Evolutionary conservation across 129 eudicot genomes (phyloP).

Genomic region (Tagetes erecta): DNA sequence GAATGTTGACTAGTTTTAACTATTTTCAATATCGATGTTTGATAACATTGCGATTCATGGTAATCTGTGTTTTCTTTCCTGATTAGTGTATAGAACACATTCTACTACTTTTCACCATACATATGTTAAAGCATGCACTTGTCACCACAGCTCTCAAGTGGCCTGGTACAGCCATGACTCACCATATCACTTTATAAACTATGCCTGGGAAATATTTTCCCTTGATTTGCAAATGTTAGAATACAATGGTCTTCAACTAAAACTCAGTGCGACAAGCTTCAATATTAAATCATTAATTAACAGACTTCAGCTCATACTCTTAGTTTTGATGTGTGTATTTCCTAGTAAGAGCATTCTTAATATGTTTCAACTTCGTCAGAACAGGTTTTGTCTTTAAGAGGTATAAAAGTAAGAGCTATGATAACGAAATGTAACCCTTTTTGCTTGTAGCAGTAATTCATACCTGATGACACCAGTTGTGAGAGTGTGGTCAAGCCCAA

Average conservation of each 20-base stretch:
- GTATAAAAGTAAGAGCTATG: slow-evolving; percentile 1
- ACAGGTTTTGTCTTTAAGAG: slow-evolving; percentile 1
- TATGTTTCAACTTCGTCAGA: neutral
- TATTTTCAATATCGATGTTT: neutral
- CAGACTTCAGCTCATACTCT: neutral
- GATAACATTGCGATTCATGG: slow-evolving; percentile 12
- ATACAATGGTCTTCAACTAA: slow-evolving; percentile 9
- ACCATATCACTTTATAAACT: slow-evolving; percentile 1
- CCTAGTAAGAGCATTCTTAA: slow-evolving; percentile 3
- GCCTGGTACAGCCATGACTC: slow-evolving; percentile 19
- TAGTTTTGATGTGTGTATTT: neutral
- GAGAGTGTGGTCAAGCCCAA: slow-evolving; percentile 99
- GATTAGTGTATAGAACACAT: neutral
- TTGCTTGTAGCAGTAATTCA: slow-evolving; percentile 13
- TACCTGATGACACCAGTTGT: slow-evolving; percentile 99
- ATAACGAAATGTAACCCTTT: slow-evolving; percentile 10
- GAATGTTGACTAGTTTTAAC: neutral
- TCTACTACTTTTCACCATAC: slow-evolving; percentile 11
- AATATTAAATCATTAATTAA: neutral
- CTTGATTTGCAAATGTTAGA: neutral
- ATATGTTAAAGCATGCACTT: neutral
- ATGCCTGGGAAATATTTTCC: neutral
- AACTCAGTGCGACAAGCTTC: slow-evolving; percentile 14
- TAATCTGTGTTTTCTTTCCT: neutral
- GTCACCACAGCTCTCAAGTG: slow-evolving; percentile 8